Base-by-base conservation (phyloP, 1,284 basidiomycete genomes). In the Malassezia nana region DNA sequence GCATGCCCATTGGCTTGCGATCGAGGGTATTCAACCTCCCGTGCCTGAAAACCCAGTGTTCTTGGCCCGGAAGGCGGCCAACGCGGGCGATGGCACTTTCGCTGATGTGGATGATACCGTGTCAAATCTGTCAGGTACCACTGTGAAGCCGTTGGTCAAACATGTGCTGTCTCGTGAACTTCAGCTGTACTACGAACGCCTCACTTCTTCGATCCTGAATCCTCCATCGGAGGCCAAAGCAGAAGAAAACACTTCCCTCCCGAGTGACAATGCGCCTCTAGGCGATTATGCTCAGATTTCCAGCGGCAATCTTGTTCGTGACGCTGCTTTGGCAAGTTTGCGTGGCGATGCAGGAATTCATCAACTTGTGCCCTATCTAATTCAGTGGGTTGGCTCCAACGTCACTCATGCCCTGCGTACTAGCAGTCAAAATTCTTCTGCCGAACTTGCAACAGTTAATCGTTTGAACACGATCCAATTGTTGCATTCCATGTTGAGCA, bases 21-120 rank as follows among this genome's bases (percentile, higher is more conserved):
- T 98, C 22, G 92, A 99, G 72, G 92, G 94, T 31, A 87, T 99
- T 3, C 92, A 98, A 72, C 92, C 94, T 0, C 82, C 91, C 15
- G 87, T 95, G 38, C 89, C 90, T 6, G 90, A 98, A 75, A 99
- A 98, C 70, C 94, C 94, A 0, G 85, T 89, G 1, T 77, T 74
- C 13, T 48, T 59, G 4, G 57, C 61, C 0, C 30, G 46, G 13
- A 46, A 47, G n/a, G 25, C 44, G 7, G 48, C 30, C n/a, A 56
- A 59, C 24, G 52, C 59, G 5, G 62, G 62, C 2, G 57, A 63
- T 7, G 62, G 56, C 9, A 16, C 50, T 6, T 39, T 48, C 9
- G 41, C 57, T 13, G 61, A 58, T 24, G 59, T 59, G 8, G 62
- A 58, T 10, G 48, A 58, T 25, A 40, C 58, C 18, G 49, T 46